Base-by-base conservation (phyloP, 2,329 filamentous ascomycete species). In the Colletotrichum coccodes region DNA sequence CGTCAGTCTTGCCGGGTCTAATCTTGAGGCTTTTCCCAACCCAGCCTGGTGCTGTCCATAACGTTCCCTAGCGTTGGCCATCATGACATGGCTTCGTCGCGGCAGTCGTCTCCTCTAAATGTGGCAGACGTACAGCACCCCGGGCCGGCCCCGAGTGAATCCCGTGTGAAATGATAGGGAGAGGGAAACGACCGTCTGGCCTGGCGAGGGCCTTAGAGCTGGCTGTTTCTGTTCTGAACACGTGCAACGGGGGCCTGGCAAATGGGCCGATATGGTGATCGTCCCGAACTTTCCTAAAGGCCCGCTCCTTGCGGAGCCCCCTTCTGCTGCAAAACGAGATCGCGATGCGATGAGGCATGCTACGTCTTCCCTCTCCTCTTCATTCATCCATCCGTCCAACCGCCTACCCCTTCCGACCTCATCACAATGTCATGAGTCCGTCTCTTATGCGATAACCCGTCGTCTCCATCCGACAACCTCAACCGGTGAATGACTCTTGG, bases 251-350 rank as follows among this genome's bases (percentile, higher is more conserved):
- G n/a, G n/a, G n/a, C 58, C 58, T 38, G 32, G 47, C 26, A 28
- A 40, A 61, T 56, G 54, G 59, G 64, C 58, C 64, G 52, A 58
- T 53, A 64, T 64, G 52, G 61, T 60, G 65, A 64, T 65, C 65
- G 60, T 59, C 60, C 65, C 52, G 65, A 65, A 65, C 65, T 64
- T 44, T 54, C 47, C 60, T 28, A 68, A 16, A 23, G 59, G 30
- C 64, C 64, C 59, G 63, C 52, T 9, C 34, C 34, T 30, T 57
- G 54, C 34, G 42, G 46, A 46, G 58, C 38, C 30, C 30, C 64
- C 21, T 42, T 52, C 42, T 36, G 16, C 11, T 18, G 44, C 14
- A 36, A 26, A 36, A 28, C 30, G 23, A 60, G 44, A 40, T 38
- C 32, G 30, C 28, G 44, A 34, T 60, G 44, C 30, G 44, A 60